These are phyloP conservation scores for Kluyveromyces sp. DNA, from an alignment of 1,139 yeast genomes.

Conservation along the genomic window DNA sequence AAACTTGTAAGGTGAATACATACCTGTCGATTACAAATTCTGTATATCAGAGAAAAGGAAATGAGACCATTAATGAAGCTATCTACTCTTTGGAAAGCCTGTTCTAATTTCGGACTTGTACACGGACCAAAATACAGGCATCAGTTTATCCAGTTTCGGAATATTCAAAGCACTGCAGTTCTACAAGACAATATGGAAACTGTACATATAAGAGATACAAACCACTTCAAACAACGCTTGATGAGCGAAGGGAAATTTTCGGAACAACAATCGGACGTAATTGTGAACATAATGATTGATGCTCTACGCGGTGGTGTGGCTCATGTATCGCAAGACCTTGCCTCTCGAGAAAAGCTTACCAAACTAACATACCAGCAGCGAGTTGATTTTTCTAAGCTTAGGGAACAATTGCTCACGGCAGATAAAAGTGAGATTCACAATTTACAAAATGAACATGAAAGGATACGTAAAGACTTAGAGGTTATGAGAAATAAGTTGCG, in stretches of 20 bases:
- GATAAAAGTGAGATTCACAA: conserved; percentile 81
- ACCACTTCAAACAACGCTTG: conserved; percentile 19
- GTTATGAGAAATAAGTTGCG: conserved; percentile 75
- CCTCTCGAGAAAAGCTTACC: conserved; percentile 71
- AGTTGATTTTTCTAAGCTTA: conserved; percentile 89
- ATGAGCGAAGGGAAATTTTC: conserved; percentile 65
- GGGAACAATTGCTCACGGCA: conserved; percentile 82
- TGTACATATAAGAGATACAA: conserved; percentile 25
- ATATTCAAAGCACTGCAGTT: conserved; percentile 10
- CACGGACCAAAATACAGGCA: too few species aligned
- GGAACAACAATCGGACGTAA: conserved; percentile 70
- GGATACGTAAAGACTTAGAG: conserved; percentile 76
- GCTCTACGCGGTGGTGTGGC: conserved; percentile 79
- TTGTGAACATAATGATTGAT: conserved; percentile 64
- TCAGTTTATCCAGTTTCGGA: neutral
- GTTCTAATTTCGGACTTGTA: too few species aligned
- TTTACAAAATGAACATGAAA: conserved; percentile 81
- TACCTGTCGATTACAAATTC: too few species aligned
- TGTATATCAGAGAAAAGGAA: too few species aligned
- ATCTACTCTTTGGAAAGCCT: too few species aligned
- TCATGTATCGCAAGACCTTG: conserved; percentile 67
- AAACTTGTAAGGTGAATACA: too few species aligned
- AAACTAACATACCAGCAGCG: conserved; percentile 90
- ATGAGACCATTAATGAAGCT: too few species aligned
- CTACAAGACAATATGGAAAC: conserved; percentile 16